A percentile compares a stretch with the other conserved stretches of the same genome.
Evolutionary conservation across 345 rosid genomes (phyloP).

Genomic region (Eucalyptus camaldulensis): DNA sequence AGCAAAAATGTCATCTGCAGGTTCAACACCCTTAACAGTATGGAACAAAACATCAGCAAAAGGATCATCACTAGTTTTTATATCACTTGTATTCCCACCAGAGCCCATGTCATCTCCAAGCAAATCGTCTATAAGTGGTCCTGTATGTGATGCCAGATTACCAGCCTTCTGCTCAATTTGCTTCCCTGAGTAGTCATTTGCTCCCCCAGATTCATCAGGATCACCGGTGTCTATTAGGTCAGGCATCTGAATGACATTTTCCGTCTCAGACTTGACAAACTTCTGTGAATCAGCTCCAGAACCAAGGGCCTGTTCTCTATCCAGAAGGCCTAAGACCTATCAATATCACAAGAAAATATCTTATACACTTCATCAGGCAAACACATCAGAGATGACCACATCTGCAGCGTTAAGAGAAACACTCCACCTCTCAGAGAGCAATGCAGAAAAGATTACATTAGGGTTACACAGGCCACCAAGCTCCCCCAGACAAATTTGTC

Average conservation of each 20-base stretch:
- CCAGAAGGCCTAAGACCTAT: conserved; percentile 78
- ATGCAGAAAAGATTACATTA: neutral
- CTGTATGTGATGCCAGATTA: conserved; percentile 11
- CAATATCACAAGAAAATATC: neutral
- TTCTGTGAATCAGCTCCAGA: conserved; percentile 24
- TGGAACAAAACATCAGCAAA: conserved; percentile 88
- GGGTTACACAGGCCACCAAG: neutral
- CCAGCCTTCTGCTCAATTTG: conserved; percentile 21
- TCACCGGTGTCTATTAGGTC: conserved; percentile 78
- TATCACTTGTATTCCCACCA: conserved; percentile 16
- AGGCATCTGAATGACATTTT: conserved; percentile 36
- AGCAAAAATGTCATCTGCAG: conserved; percentile 56
- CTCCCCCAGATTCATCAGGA: conserved; percentile 27
- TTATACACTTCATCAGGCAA: neutral
- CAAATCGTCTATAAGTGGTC: conserved; percentile 59
- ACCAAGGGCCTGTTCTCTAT: conserved; percentile 32
- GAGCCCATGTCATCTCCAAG: conserved; percentile 48
- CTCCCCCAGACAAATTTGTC: neutral
- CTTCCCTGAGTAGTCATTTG: conserved; percentile 22
- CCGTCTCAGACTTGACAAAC: conserved; percentile 27
- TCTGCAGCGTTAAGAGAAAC: neutral
- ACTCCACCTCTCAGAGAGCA: neutral
- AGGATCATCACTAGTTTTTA: conserved; percentile 55
- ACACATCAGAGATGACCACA: neutral
- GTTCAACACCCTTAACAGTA: conserved; percentile 26